These are phyloP conservation scores for Fusarium solani-melongenae DNA, from an alignment of 2,329 filamentous ascomycete genomes.

Conservation along the genomic window DNA sequence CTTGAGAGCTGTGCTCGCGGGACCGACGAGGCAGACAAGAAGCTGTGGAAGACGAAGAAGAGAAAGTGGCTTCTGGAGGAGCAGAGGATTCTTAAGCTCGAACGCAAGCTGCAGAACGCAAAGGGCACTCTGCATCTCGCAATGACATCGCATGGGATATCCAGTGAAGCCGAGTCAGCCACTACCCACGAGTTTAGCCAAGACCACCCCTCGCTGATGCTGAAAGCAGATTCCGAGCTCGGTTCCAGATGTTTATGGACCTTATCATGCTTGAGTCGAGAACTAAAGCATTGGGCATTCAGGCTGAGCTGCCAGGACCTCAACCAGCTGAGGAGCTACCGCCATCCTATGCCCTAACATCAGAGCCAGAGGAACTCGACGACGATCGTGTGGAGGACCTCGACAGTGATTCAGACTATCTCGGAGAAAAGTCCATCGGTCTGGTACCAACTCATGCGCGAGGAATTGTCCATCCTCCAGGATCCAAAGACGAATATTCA, in stretches of 20 bases:
- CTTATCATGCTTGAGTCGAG: neutral
- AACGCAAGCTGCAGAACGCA: neutral
- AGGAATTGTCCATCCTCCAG: neutral
- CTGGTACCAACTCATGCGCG: neutral
- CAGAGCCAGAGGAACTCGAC: neutral
- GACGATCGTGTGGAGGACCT: neutral
- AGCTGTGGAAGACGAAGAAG: neutral
- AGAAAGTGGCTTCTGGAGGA: conserved; percentile 16
- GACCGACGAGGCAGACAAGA: neutral
- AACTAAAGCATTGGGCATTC: neutral
- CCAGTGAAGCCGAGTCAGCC: neutral
- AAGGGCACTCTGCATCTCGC: conserved; percentile 12
- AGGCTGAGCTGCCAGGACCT: neutral
- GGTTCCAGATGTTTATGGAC: neutral
- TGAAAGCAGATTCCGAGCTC: neutral
- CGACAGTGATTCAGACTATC: neutral
- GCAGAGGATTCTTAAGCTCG: conserved; percentile 14
- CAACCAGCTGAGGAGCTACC: neutral
- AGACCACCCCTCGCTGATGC: neutral
- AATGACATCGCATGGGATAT: neutral
- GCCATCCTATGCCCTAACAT: neutral
- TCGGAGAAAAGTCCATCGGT: neutral
- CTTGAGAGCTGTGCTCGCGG: neutral
- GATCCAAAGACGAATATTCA: neutral
- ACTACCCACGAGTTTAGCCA: neutral